A percentile compares a stretch with the other conserved stretches of the same genome.
Evolutionary conservation across 257 asterid species (phyloP).

Genomic region (Fraxinus excelsior): DNA sequence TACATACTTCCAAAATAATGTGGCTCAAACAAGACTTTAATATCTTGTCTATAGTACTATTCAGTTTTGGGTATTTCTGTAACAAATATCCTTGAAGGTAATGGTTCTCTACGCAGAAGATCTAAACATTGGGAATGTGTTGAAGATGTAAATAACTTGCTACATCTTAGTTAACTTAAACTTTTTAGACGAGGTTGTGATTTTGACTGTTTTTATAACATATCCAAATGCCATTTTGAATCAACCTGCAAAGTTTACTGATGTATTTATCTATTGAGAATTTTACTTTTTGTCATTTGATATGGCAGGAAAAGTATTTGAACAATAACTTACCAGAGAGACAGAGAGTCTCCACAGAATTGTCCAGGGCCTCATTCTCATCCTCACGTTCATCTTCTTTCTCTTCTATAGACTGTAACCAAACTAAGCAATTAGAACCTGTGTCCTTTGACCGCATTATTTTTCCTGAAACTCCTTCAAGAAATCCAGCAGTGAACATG

Average conservation of each 20-base stretch:
- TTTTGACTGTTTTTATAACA: neutral
- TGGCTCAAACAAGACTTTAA: too few relatives aligned
- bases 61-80: neutral
- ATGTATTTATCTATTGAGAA: neutral
- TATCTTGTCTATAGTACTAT: neutral
- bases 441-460: conserved; percentile 52
- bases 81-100: neutral
- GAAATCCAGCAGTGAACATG: conserved; percentile 51
- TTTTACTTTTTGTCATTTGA: conserved; percentile 20
- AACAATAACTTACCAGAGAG: conserved; percentile 54
- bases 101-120: neutral
- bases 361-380: conserved; percentile 76
- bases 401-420: conserved; percentile 77
- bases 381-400: conserved; percentile 87
- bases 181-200: neutral
- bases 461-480: conserved; percentile 71
- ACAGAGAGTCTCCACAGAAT: conserved; percentile 68
- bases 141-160: conserved; percentile 5
- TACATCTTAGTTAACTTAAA: neutral
- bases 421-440: conserved; percentile 57
- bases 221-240: neutral
- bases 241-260: neutral
- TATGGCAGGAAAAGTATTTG: conserved; percentile 59
- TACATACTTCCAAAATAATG: too few relatives aligned
- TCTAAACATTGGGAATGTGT: neutral